Percentiles rank a stretch among this genome's conserved stretches.
Evolutionary conservation across 768 basidiomycete species (phyloP).

Genomic region (Clavaria fumosa): DNA sequence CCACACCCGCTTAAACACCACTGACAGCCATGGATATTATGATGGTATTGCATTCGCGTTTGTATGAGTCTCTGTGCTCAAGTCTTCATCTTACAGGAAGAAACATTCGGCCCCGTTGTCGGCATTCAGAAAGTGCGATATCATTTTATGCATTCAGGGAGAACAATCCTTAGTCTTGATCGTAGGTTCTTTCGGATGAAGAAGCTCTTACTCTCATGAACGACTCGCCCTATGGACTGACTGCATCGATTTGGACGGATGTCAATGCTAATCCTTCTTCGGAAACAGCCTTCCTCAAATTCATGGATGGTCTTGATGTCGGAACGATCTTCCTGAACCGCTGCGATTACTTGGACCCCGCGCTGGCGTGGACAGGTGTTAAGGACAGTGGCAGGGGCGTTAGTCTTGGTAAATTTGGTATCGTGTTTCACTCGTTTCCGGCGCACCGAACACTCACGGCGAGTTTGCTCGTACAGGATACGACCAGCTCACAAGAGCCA

Average conservation of each 20-base stretch:
- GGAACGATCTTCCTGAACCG: conserved; percentile 94
- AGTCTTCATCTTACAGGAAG: conserved; percentile 51
- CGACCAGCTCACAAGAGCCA: conserved; percentile 70
- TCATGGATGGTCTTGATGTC: conserved; percentile 61
- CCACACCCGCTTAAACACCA: background rate
- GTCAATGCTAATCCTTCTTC: conserved; percentile 43
- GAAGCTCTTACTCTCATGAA: conserved; percentile 91
- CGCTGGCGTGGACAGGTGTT: conserved; percentile 86
- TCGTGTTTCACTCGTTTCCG: conserved; percentile 12
- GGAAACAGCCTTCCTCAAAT: conserved; percentile 45
- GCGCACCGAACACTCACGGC: background rate
- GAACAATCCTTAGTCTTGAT: background rate
- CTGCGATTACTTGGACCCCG: conserved; percentile 88
- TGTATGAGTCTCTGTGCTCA: too few species aligned
- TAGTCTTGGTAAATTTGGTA: conserved; percentile 81
- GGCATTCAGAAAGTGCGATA: conserved; percentile 78
- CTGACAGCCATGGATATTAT: conserved; percentile 77
- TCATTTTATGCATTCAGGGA: background rate
- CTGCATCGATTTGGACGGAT: conserved; percentile 90
- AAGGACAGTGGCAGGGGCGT: conserved; percentile 89
- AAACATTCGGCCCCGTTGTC: conserved; percentile 87
- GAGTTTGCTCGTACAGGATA: conserved; percentile 36
- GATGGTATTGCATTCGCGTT: conserved; percentile 48
- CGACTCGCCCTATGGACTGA: conserved; percentile 89
- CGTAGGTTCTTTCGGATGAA: conserved; percentile 64